These are phyloP conservation scores for Penicillium mononematosum DNA, from an alignment of 495 filamentous ascomycete genomes.

Conservation along the genomic window DNA sequence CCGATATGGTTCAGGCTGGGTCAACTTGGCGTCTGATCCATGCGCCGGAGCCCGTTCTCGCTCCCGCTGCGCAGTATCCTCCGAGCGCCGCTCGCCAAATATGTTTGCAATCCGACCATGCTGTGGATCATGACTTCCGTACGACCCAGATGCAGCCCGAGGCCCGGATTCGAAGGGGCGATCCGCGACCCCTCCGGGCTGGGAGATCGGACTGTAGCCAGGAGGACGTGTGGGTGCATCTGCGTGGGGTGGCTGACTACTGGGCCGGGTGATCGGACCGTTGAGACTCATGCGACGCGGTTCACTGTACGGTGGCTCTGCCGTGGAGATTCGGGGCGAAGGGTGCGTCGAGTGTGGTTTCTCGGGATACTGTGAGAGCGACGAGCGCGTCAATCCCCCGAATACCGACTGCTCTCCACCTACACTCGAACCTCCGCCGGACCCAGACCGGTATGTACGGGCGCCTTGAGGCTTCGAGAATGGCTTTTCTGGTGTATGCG, in stretches of 20 bases:
- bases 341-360: conserved; percentile 41
- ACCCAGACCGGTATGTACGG: conserved; percentile 46
- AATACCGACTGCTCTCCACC: conserved; percentile 37
- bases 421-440: conserved; percentile 38
- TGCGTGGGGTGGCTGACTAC: conserved; percentile 45
- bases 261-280: conserved; percentile 42
- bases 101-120: conserved; percentile 33
- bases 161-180: conserved; percentile 28
- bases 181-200: conserved; percentile 29
- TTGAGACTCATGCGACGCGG: conserved; percentile 43
- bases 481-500: conserved; percentile 70
- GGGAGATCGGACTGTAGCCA: conserved; percentile 43
- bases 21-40: conserved; percentile 34
- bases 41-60: conserved; percentile 34
- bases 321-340: conserved; percentile 41
- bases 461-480: conserved; percentile 34
- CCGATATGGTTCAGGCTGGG: conserved; percentile 21
- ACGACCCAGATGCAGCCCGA: conserved; percentile 27
- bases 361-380: conserved; percentile 39
- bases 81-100: conserved; percentile 45
- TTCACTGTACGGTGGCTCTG: conserved; percentile 37
- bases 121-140: conserved; percentile 32
- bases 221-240: conserved; percentile 34
- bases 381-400: conserved; percentile 35
- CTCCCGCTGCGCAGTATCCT: conserved; percentile 43